Evolutionary conservation across 1,284 basidiomycete genomes (phyloP), one percentile per base, ranked within the genome.

Genomic region (Leucoagaricus sp.): DNA sequence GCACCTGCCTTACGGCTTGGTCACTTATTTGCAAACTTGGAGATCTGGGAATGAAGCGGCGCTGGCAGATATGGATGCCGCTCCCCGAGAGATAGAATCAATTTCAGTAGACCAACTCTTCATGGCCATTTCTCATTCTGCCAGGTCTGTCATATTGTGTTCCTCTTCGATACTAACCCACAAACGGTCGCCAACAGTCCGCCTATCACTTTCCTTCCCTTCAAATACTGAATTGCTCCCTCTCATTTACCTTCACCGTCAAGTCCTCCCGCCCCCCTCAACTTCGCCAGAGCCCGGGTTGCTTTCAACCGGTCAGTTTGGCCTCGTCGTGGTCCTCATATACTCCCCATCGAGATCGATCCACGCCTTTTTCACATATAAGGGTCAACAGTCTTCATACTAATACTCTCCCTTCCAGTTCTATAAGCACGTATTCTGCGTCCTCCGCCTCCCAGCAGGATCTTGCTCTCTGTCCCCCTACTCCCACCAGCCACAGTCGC

Each of bases 61-160:
- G 42, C 42, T 46, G 47, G 28, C 45, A 40, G 53, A 55, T 42
- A 55, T 55, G 53, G 53, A 41, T 48, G 45, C 45, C 36, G 53
- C 53, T 55, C 33, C 45, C 53, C 34, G 53, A 54, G 44, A 47
- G 45, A 41, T 55, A 55, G 45, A 55, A 40, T 55, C 53, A 53
- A 45, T 48, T 49, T 31, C 45, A 46, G 33, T 7, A 40, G 47
- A 53, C 44, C 31, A 26, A 38, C 28, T 53, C 44, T 53, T 53
- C 52, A 45, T 46, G 29, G 33, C n/a, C 45, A 21, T 47, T 46
- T 47, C 44, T 36, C 33, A 40, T 31, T 41, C 45, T 23, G 41
- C 49, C 49, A 51, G 38, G 13, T 51, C 49, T 51, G 49, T 51
- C 49, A 51, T 51, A 51, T 41, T 51, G 49, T 29, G 49, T 51